Conservation (phyloP, 2,329 filamentous ascomycete genomes). For the Pestalotiopsis sp. region DNA sequence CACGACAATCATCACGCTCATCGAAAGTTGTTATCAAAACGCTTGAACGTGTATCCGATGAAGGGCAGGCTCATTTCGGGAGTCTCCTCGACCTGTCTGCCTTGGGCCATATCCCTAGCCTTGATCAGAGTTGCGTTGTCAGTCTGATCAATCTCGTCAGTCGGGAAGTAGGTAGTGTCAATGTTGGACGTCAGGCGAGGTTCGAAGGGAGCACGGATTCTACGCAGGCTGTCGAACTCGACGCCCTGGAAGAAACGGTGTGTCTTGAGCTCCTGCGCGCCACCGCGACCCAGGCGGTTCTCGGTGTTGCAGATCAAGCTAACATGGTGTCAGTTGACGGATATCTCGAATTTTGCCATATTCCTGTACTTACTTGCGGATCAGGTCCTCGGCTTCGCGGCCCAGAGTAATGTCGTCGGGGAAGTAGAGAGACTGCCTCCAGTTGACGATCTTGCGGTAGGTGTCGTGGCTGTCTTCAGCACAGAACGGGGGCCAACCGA, state of each 20-base stretch:
- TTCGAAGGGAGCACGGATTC: conserved; percentile 94
- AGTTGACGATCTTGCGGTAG: conserved; percentile 99
- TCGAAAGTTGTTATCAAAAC: conserved; percentile 77
- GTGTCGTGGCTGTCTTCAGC: conserved; percentile 97
- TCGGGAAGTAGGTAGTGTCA: conserved; percentile 98
- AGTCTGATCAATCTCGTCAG: conserved; percentile 96
- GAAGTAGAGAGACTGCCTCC: conserved; percentile 94
- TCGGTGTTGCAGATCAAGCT: conserved; percentile 94
- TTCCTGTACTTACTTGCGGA: conserved; percentile 70
- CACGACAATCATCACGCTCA: conserved; percentile 31
- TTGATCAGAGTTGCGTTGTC: conserved; percentile 88
- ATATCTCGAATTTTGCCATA: neutral
- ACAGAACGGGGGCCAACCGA: conserved; percentile 98
- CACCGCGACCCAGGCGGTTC: conserved; percentile 84
- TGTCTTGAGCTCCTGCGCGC: conserved; percentile 88
- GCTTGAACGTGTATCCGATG: conserved; percentile 97
- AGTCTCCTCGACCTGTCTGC: conserved; percentile 70
- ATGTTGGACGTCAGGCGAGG: conserved; percentile 90
- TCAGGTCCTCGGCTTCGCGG: conserved; percentile 86
- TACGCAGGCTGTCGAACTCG: conserved; percentile 88
- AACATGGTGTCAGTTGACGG: conserved; percentile 5
- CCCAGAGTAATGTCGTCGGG: conserved; percentile 92
- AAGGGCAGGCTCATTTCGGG: conserved; percentile 96
- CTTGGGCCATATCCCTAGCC: conserved; percentile 75
- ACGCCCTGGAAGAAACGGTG: conserved; percentile 98